Conservation (phyloP, 768 basidiomycete species). For the Podaxis sp. region DNA sequence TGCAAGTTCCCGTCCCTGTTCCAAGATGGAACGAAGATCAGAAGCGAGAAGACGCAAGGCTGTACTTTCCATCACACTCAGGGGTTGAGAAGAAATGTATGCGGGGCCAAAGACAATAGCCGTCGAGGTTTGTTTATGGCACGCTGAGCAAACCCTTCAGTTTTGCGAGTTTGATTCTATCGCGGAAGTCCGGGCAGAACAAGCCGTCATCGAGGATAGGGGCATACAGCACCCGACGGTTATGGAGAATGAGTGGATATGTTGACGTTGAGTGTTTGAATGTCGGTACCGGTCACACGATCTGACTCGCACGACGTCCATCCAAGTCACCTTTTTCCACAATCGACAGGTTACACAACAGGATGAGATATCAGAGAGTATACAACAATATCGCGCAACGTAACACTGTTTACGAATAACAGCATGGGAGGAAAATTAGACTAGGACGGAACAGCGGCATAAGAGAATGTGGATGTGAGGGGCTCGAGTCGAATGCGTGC, state of each 20-base stretch:
- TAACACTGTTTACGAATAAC: neutral
- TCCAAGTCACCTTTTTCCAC: slow-evolving; percentile 3
- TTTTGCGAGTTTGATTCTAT: neutral
- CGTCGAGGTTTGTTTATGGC: neutral
- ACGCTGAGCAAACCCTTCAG: too few species aligned
- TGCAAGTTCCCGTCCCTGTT: neutral
- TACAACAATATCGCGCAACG: slow-evolving; percentile 14
- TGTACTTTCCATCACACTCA: slow-evolving; percentile 2
- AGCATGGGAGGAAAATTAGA: slow-evolving; percentile 4
- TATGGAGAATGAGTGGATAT: too few species aligned
- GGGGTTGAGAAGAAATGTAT: neutral
- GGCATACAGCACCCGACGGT: neutral
- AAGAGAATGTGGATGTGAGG: slow-evolving; percentile 1
- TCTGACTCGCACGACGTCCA: neutral
- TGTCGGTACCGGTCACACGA: slow-evolving; percentile 10
- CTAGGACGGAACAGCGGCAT: slow-evolving; percentile 1
- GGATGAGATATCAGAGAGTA: slow-evolving; percentile 3
- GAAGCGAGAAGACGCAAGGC: neutral
- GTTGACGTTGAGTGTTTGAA: neutral
- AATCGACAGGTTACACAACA: neutral
- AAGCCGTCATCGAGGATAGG: neutral
- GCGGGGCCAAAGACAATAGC: slow-evolving; percentile 1
- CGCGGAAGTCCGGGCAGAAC: too few species aligned
- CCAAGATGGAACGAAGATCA: neutral
- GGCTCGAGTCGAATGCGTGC: slow-evolving; percentile 5